Evolutionary conservation across 192 early-diverging fungal genomes (phyloP).

Genomic region (Entomortierella beljakovae): DNA sequence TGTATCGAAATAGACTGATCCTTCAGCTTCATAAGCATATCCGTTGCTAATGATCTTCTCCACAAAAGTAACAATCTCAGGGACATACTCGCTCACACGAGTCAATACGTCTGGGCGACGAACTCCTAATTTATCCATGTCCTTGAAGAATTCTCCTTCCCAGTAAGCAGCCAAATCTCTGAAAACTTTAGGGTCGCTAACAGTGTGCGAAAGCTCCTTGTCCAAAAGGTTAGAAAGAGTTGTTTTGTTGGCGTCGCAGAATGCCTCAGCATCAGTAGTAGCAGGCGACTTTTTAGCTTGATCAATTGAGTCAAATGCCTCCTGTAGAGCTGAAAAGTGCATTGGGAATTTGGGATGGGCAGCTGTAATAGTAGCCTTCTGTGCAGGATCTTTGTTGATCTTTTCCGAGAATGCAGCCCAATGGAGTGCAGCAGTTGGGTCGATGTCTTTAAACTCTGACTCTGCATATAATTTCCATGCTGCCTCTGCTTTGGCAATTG

Average conservation of each 20-base stretch:
- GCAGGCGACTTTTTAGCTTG: constrained; percentile 59
- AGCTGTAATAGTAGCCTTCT: constrained; percentile 51
- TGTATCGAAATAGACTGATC: constrained; percentile 97
- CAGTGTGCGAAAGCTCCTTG: constrained; percentile 64
- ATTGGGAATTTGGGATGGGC: constrained; percentile 81
- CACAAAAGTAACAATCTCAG: constrained; percentile 92
- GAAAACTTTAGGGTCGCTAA: constrained; percentile 93
- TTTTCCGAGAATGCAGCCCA: constrained; percentile 70
- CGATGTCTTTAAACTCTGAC: constrained; percentile 64
- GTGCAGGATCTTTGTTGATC: constrained; percentile 59
- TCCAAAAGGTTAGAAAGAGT: constrained; percentile 65
- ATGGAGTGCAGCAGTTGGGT: constrained; percentile 52
- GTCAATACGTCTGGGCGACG: constrained; percentile 89
- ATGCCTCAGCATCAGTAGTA: constrained; percentile 58
- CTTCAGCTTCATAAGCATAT: constrained; percentile 91
- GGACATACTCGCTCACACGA: constrained; percentile 96
- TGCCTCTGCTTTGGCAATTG: constrained; percentile 65
- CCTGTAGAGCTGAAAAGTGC: constrained; percentile 74
- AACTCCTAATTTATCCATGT: constrained; percentile 93
- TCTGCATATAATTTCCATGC: constrained; percentile 76
- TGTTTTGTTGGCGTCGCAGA: constrained; percentile 66
- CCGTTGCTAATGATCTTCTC: constrained; percentile 95
- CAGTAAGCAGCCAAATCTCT: constrained; percentile 92
- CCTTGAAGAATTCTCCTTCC: constrained; percentile 93
- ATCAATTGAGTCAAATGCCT: constrained; percentile 52